Percentiles rank a stretch among this genome's conserved stretches.
Conservation (phyloP, 1,284 basidiomycete species). For the Pulveroboletus ridleyi region DNA sequence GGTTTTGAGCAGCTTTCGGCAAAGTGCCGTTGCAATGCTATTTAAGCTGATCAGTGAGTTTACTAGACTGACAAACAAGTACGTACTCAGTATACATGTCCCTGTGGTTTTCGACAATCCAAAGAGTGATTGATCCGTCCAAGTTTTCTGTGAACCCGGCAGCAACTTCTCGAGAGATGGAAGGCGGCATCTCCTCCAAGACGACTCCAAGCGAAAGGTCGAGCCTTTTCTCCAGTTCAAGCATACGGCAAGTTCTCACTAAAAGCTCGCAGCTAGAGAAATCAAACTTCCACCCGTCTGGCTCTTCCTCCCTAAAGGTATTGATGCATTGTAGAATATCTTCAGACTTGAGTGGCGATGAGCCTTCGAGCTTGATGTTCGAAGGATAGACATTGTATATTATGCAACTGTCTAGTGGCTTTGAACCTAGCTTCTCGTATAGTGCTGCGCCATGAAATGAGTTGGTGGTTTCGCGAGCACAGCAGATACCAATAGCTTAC, state of each 20-base stretch:
- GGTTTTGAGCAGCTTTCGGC: not conserved
- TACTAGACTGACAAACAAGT: not conserved
- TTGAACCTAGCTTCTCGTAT: not conserved
- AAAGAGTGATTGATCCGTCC: not conserved
- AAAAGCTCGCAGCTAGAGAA: not conserved
- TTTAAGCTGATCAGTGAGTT: not conserved
- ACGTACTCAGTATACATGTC: not conserved
- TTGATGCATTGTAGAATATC: not conserved
- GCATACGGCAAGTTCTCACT: not conserved
- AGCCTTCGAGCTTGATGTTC: not conserved
- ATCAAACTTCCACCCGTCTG: not conserved
- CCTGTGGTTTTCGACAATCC: not conserved
- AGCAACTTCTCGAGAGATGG: not conserved
- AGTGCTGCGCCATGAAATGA: not conserved
- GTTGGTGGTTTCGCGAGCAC: not conserved
- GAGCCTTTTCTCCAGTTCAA: conserved; percentile 1
- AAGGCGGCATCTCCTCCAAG: not conserved
- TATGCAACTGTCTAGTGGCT: not conserved
- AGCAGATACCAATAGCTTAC: not conserved
- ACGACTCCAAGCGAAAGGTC: not conserved
- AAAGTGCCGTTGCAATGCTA: not conserved
- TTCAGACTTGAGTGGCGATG: not conserved
- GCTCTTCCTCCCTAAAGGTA: not conserved
- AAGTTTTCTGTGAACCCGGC: not conserved
- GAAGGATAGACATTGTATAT: not conserved